Base-by-base conservation (phyloP, 768 basidiomycete genomes). In the Leccinum truebloodii region DNA sequence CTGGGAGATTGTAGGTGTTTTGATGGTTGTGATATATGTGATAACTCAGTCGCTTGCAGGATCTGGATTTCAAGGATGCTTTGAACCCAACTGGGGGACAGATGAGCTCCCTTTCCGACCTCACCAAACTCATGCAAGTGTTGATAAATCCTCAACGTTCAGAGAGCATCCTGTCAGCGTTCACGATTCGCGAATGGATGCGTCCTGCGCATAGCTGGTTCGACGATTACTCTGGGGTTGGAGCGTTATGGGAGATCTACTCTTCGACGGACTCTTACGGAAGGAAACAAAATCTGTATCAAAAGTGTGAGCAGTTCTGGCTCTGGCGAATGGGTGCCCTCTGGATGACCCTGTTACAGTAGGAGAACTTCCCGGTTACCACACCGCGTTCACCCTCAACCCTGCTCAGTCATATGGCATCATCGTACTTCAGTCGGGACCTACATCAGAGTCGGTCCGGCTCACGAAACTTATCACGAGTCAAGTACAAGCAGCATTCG, bases 11-110 rank as follows among this genome's bases (percentile, higher is more conserved):
- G 78, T 80, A 50, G 13, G 75, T 70, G 37, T 20, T 59, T 22
- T 50, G 35, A 34, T 16, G 6, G 4, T 13, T 30, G 10, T 58
- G 4, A 54, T 5, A 14, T 41, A 8, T 20, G 8, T 3, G 50
- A 35, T 20, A 7, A 34, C 48, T 57, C 30, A 67, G 20, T 44
- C 22, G 9, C 2, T 22, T n/a, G 24, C 46, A 81, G 76, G 80
- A 83, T 56, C 64, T 68, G 13, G 72, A 75, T 54, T 75, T 82
- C 59, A 59, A 68, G 18, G 78, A 79, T 53, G 66, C 74, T 0
- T 67, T 67, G 61, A 81, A 83, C 59, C 74, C 83, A 3, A 66
- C 79, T 3, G 83, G 78, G 3, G 83, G 82, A 2, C 83, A 86
- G 61, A 81, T 80, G 64, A 76, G 78, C 60, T 83, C 83, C 0